Evolutionary conservation across 257 asterid genomes (phyloP).

Genomic region (Handroanthus guayacan): DNA sequence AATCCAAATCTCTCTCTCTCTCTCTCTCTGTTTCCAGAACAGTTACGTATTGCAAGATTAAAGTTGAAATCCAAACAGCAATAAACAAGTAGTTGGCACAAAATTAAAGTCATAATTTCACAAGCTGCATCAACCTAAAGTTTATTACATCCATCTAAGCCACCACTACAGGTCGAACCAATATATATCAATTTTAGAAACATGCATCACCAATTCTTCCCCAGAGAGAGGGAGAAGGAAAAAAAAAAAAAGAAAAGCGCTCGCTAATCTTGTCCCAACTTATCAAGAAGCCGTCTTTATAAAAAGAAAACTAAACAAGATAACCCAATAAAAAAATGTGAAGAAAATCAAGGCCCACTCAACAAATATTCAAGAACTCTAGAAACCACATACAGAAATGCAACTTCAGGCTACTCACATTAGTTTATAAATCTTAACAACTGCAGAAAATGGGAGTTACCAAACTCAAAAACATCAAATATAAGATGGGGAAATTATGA

Average conservation of each 20-base stretch:
- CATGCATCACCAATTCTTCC: not conserved
- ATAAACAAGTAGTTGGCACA: slow-evolving; percentile 9
- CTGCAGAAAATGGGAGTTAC: slow-evolving; percentile 4
- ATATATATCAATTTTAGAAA: not conserved
- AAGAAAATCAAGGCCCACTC: not conserved
- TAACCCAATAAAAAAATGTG: not conserved
- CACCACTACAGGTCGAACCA: not conserved
- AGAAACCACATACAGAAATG: not conserved
- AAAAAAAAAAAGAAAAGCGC: too few species aligned
- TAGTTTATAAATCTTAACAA: not conserved
- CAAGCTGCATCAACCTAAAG: not conserved
- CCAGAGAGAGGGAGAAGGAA: too few species aligned
- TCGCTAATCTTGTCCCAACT: slow-evolving; percentile 16
- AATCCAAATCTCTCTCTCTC: not conserved
- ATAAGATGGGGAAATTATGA: not conserved
- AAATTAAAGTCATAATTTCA: not conserved
- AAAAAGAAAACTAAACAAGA: not conserved
- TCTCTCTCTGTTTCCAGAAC: too few species aligned
- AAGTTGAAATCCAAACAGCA: slow-evolving; percentile 16
- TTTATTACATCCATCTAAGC: not conserved
- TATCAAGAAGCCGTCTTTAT: not conserved
- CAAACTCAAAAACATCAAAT: not conserved
- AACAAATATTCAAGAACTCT: not conserved
- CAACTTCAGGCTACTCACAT: not conserved
- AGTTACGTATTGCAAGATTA: not conserved